Evolutionary conservation across 495 filamentous ascomycete genomes (phyloP).

Genomic region (Stereocaulon alpinum): DNA sequence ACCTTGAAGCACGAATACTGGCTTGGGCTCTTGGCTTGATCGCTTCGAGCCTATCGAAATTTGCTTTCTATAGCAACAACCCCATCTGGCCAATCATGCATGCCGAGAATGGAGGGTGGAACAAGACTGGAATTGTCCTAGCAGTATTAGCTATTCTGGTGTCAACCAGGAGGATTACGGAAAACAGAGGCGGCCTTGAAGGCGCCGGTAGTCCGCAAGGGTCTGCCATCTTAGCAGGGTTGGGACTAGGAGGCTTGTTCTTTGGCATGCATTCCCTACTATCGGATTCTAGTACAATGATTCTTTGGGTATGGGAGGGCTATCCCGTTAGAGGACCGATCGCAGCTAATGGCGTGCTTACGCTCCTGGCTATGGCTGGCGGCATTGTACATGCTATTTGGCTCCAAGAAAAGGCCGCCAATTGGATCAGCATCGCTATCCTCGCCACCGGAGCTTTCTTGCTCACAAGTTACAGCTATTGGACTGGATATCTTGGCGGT

Average conservation of each 20-base stretch:
- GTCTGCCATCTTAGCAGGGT: slow-evolving; percentile 58
- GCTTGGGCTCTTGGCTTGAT: slow-evolving; percentile 77
- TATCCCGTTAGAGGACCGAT: slow-evolving; percentile 86
- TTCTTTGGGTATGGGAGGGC: slow-evolving; percentile 98
- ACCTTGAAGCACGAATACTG: slow-evolving; percentile 70
- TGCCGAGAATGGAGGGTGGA: slow-evolving; percentile 80
- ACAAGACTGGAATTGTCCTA: slow-evolving; percentile 68
- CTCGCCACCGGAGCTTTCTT: slow-evolving; percentile 71
- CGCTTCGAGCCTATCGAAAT: slow-evolving; percentile 80
- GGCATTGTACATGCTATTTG: slow-evolving; percentile 74
- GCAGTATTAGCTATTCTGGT: slow-evolving; percentile 63
- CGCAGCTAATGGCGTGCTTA: slow-evolving; percentile 75
- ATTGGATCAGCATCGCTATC: slow-evolving; percentile 72
- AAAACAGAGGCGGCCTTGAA: slow-evolving; percentile 43
- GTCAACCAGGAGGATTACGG: slow-evolving; percentile 50
- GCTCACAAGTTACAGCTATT: slow-evolving; percentile 68
- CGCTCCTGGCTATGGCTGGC: slow-evolving; percentile 73
- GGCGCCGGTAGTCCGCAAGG: slow-evolving; percentile 44
- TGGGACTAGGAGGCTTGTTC: slow-evolving; percentile 74
- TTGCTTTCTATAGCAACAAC: slow-evolving; percentile 92
- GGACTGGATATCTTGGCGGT: slow-evolving; percentile 85
- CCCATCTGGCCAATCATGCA: slow-evolving; percentile 95
- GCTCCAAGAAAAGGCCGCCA: slow-evolving; percentile 54
- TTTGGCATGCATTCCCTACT: slow-evolving; percentile 91
- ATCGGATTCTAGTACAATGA: slow-evolving; percentile 98